Evolutionary conservation across 2,329 filamentous ascomycete genomes (phyloP).

Genomic region (Cladosporium halotolerans): DNA sequence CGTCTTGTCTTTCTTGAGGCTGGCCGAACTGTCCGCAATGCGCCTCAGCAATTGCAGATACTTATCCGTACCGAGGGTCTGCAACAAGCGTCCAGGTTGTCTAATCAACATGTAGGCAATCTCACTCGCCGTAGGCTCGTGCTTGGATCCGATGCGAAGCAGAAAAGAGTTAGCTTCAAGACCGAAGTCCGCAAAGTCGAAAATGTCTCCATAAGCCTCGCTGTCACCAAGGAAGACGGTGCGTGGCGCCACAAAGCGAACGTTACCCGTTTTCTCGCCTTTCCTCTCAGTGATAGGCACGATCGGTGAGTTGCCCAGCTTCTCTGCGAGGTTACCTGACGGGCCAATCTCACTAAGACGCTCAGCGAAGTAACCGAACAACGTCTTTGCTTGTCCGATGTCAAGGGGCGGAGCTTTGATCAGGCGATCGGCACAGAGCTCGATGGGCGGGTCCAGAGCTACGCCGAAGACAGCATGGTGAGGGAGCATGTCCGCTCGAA

Average conservation of each 20-base stretch:
- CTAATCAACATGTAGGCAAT: slow-evolving; percentile 76
- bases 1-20: slow-evolving; percentile 69
- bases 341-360: slow-evolving; percentile 65
- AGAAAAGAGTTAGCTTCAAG: slow-evolving; percentile 81
- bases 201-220: slow-evolving; percentile 76
- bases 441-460: slow-evolving; percentile 70
- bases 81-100: slow-evolving; percentile 75
- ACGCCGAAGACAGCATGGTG: slow-evolving; percentile 87
- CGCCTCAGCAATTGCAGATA: slow-evolving; percentile 78
- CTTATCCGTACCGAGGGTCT: slow-evolving; percentile 75
- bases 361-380: slow-evolving; percentile 80
- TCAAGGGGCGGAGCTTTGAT: slow-evolving; percentile 65
- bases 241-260: slow-evolving; percentile 59
- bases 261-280: slow-evolving; percentile 22
- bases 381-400: slow-evolving; percentile 56
- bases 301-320: slow-evolving; percentile 60
- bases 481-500: slow-evolving; percentile 67
- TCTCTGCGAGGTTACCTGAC: slow-evolving; percentile 50
- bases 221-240: slow-evolving; percentile 73
- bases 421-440: slow-evolving; percentile 67
- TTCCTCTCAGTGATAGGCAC: slow-evolving; percentile 54
- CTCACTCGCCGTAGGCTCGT: slow-evolving; percentile 80
- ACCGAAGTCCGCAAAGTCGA: slow-evolving; percentile 95
- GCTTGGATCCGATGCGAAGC: slow-evolving; percentile 81
- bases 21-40: slow-evolving; percentile 64